Conservation (phyloP, 2,329 filamentous ascomycete species). For the Botrytis fabae region DNA sequence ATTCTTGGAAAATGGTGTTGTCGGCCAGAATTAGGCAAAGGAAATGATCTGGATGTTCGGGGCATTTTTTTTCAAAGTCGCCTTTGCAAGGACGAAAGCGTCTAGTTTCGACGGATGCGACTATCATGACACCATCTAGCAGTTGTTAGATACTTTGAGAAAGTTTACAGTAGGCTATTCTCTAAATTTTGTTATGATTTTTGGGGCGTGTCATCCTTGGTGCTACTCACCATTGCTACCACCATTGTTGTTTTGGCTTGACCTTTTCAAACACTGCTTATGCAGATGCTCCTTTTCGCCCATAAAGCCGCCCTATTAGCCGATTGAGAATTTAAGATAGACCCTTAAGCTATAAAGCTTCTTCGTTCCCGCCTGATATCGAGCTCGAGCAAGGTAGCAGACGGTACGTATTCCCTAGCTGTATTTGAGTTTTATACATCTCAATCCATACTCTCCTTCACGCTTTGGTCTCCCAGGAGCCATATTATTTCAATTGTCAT, state of each 20-base stretch:
- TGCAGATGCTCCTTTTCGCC: not conserved
- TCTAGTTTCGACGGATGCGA: not conserved
- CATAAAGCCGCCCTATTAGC: too few species aligned
- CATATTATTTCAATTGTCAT: too few species aligned
- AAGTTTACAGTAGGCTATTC: not conserved
- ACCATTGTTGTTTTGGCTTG: not conserved
- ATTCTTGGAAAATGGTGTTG: fast-evolving
- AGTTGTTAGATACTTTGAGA: too few species aligned
- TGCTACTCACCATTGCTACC: not conserved
- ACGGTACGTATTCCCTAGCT: too few species aligned
- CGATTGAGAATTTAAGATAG: too few species aligned
- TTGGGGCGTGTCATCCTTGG: not conserved
- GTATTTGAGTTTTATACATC: too few species aligned
- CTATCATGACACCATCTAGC: not conserved
- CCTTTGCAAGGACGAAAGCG: not conserved
- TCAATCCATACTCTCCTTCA: too few species aligned
- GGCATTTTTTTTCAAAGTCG: not conserved
- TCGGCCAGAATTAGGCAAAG: not conserved
- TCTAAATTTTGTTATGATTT: not conserved
- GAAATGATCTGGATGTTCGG: not conserved
- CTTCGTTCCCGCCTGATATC: too few species aligned
- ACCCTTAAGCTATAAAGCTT: too few species aligned
- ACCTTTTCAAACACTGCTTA: not conserved
- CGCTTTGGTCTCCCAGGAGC: too few species aligned
- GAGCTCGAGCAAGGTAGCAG: too few species aligned